Evolutionary conservation across 228 moss, liverwort and hornwort species (phyloP), one percentile per base, ranked within the genome.

Genomic region (Sphagnum magellanicum): DNA sequence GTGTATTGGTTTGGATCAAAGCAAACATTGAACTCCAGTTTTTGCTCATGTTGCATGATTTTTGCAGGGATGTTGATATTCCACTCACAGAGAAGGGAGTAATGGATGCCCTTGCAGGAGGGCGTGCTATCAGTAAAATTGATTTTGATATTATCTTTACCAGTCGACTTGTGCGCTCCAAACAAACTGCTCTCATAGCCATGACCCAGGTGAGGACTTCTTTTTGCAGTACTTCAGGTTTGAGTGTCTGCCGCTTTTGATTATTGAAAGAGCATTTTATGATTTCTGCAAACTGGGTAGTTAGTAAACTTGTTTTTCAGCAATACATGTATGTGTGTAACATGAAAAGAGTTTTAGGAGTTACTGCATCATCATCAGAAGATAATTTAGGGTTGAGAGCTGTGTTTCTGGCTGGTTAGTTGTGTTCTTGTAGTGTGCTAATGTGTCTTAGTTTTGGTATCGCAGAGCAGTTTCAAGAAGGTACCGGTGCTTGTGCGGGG

Each of bases 121-220:
- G 95, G 64, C 88, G 87, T 73, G 90, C 92, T 61, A 90, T 95
- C 0, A 68, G 90, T 47, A 83, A 81, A 66, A 89, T 95, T 65
- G 90, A 92, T 84, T 95, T 95, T 57, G 95, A 95, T 57, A 86
- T 95, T 50, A 84, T 95, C 50, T 95, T 95, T 74, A 95, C 92
- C 10, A 95, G 92, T 68, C 85, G 95, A 64, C 80, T 95, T 3
- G 95, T 90, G 71, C 95, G 95, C 58, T 87, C 95, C n/a, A 95
- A 95, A 66, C 95, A 92, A 78, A 95, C 92, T 47, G 95, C 92
- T 60, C 89, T 95, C 8, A 83, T 92, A 71, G 92, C 92, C 62
- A 92, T 92, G 92, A 92, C 95, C 47, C 92, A 95, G 88, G 95
- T 95, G 16, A 52, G 61, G 1, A 32, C 32, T 3, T 52, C 53